Percentiles rank a stretch among this genome's conserved stretches.
Conservation (phyloP, 192 early-diverging fungal genomes). For the Coemansia aciculifera region DNA sequence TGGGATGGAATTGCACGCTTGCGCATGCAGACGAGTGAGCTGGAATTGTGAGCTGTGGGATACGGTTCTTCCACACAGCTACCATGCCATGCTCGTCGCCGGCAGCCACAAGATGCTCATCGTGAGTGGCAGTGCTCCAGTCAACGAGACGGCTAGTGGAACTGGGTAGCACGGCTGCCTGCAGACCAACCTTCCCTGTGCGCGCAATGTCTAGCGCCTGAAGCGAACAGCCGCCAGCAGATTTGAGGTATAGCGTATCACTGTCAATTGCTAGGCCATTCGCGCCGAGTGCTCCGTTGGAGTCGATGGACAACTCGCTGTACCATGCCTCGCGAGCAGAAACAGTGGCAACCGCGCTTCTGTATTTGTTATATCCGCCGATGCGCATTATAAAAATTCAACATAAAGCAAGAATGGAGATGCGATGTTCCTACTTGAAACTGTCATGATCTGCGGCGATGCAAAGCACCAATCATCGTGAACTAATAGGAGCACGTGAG, state of each 20-base stretch:
- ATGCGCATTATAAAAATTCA: constrained; percentile 23
- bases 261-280: constrained; percentile 42
- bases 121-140: constrained; percentile 30
- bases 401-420: not conserved
- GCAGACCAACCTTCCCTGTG: constrained; percentile 25
- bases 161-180: not conserved
- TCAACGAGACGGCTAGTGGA: constrained; percentile 25
- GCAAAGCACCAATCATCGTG: not conserved
- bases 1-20: constrained; percentile 41
- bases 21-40: constrained; percentile 26
- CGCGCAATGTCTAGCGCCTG: constrained; percentile 26
- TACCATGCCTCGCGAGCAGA: constrained; percentile 43
- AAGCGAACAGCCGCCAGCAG: constrained; percentile 28
- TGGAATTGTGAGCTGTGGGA: not conserved
- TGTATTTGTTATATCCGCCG: constrained; percentile 42
- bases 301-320: constrained; percentile 36
- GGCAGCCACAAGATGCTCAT: constrained; percentile 27
- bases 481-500: not conserved
- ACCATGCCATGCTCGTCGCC: constrained; percentile 38
- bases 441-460: not conserved
- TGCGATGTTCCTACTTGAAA: not conserved
- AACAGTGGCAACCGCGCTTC: constrained; percentile 38
- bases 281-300: constrained; percentile 19
- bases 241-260: constrained; percentile 25
- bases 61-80: constrained; percentile 31